Base-by-base conservation (phyloP, 2,329 filamentous ascomycete genomes). In the Fonsecaea erecta region DNA sequence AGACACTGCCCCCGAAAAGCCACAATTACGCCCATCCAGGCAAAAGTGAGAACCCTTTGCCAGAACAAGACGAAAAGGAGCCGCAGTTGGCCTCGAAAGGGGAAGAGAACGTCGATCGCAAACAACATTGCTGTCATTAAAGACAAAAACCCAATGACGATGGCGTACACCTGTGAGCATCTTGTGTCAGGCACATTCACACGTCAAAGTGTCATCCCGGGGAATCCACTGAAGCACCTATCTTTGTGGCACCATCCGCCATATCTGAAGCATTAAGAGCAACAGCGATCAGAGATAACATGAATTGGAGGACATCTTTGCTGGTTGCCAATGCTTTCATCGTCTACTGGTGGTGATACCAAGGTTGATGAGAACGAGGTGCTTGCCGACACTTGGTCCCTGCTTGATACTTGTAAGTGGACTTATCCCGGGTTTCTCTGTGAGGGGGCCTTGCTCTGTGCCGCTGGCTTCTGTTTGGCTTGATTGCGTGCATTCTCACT, bases 221-320 rank as follows among this genome's bases (percentile, higher is more conserved):
- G 30, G 3, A 16, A 61, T 51, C 28, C 16, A 61, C 59, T 24
- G 59, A 61, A 34, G 40, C 24, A 9, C 59, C 59, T 14, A 51
- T 53, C 34, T 54, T 48, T 21, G 32, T 61, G 24, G 48, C 34
- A 11, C 26, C 59, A 35, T 46, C 9, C 3, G 21, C 51, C 8
- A 61, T 61, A 24, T 61, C 34, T 14, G 59, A 61, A 24, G 59
- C 59, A 54, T 61, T 61, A 34, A 61, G 21, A 40, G 48, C 59
- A 16, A 61, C 54, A 16, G 30, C 59, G 54, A 46, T 54, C 28
- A 61, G 16, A 46, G 59, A 51, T 6, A 26, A 21, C 21, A 28
- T 35, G 8, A 61, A 54, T 32, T 61, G 59, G 12, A 54, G 11
- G 11, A 43, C 14, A 40, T 43, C 52, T 37, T 61, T n/a, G n/a